phyloP scores from a whole-genome alignment of 2,329 filamentous ascomycete genomes.

The Juglanconis juglandina region DNA sequence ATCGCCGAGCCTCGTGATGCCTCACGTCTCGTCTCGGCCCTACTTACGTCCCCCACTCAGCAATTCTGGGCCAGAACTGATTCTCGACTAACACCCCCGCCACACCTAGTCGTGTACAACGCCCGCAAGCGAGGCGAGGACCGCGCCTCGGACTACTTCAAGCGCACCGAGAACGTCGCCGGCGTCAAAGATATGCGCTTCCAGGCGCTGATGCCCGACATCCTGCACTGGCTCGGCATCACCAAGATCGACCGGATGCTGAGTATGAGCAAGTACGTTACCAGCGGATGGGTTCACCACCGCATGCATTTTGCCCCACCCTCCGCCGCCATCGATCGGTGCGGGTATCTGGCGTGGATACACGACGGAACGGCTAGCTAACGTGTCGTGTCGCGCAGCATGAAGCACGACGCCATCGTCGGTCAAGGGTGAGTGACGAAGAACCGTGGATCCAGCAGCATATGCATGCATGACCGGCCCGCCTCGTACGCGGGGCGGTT shows the following conservation, averaged over 20 bases:
- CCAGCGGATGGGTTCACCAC: not conserved
- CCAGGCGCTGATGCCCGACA: slow-evolving; percentile 96
- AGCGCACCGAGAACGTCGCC: slow-evolving; percentile 95
- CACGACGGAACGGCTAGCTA: not conserved
- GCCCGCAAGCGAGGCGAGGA: slow-evolving; percentile 76
- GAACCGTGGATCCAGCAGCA: not conserved
- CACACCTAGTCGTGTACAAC: slow-evolving; percentile 62
- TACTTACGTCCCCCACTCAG: not conserved
- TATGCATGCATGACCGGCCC: not conserved
- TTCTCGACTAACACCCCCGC: not conserved
- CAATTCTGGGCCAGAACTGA: not conserved
- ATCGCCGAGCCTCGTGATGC: not conserved
- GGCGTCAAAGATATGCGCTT: slow-evolving; percentile 97
- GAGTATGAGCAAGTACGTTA: slow-evolving; percentile 87
- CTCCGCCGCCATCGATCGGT: slow-evolving; percentile 6
- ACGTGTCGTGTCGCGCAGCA: slow-evolving; percentile 46
- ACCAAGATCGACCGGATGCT: slow-evolving; percentile 98
- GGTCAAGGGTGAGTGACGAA: slow-evolving; percentile 62
- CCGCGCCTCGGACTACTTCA: slow-evolving; percentile 88
- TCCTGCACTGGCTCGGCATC: slow-evolving; percentile 96
- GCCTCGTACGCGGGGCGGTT: not conserved
- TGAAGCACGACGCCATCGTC: slow-evolving; percentile 89
- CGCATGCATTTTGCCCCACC: not conserved
- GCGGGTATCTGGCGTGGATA: not conserved
- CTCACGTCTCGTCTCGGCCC: not conserved